A percentile compares a stretch with the other conserved stretches of the same genome.
Conservation (phyloP, 495 filamentous ascomycete species). For the Chlorociboria aeruginascens region DNA sequence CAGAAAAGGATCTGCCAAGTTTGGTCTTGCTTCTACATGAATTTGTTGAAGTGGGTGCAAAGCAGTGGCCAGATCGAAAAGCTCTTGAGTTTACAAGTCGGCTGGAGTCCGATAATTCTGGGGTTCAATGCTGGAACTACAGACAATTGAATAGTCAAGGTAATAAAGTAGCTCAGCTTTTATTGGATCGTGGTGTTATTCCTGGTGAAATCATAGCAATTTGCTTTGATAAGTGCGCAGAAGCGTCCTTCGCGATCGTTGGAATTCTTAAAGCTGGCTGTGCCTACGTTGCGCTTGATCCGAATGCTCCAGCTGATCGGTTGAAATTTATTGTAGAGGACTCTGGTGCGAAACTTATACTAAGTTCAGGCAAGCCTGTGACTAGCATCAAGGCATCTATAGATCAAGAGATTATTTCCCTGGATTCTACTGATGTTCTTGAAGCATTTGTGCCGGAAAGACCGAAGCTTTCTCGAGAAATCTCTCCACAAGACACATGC, state of each 20-base stretch:
- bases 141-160: conserved; percentile 43
- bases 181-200: conserved; percentile 25
- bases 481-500: conserved; percentile 36
- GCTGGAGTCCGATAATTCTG: conserved; percentile 22
- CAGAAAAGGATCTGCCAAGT: conserved; percentile 29
- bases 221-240: conserved; percentile 71
- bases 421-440: conserved; percentile 26
- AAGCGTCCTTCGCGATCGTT: conserved; percentile 66
- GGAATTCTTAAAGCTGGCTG: conserved; percentile 76
- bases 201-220: conserved; percentile 52
- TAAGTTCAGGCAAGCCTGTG: conserved; percentile 27
- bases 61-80: conserved; percentile 27
- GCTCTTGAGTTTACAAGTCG: conserved; percentile 51
- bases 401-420: conserved; percentile 24
- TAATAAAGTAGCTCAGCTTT: conserved; percentile 46
- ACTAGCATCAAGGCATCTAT: conserved; percentile 20
- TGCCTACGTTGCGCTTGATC: conserved; percentile 67
- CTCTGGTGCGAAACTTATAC: conserved; percentile 38
- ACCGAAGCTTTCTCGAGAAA: conserved; percentile 18
- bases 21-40: conserved; percentile 43
- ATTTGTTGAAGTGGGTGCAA: conserved; percentile 41
- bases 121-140: conserved; percentile 46
- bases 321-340: conserved; percentile 56
- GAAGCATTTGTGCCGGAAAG: conserved; percentile 13
- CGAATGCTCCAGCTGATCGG: conserved; percentile 44